phyloP scores from a whole-genome alignment of 805 yeast genomes.

The Starmerella scarabaei region DNA sequence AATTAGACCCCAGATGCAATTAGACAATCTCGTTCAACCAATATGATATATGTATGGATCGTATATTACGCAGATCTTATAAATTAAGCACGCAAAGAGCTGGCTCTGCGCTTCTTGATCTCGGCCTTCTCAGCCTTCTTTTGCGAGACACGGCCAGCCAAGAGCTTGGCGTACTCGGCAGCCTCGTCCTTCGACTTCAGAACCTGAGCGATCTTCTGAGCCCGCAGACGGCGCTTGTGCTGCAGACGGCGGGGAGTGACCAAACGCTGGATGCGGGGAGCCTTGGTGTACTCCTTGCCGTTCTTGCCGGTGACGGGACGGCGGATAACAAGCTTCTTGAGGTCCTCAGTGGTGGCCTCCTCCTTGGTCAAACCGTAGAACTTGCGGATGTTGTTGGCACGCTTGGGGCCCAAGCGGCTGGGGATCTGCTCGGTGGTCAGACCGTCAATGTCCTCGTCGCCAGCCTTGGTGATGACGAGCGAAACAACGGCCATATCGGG shows the following conservation, averaged over 20 bases:
- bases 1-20: no score
- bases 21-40: no score
- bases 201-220: conserved; percentile 91
- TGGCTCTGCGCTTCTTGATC: conserved; percentile 99
- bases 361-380: conserved; percentile 96
- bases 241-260: conserved; percentile 98
- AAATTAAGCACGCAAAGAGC: conserved; percentile 54
- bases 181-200: conserved; percentile 99
- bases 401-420: conserved; percentile 99
- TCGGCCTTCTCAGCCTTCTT: conserved; percentile 98
- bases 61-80: no score
- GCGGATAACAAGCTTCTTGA: conserved; percentile 86
- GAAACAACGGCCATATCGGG: conserved; percentile 93
- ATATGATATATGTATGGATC: no score
- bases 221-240: conserved; percentile 95
- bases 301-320: conserved; percentile 91
- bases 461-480: conserved; percentile 89
- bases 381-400: conserved; percentile 99
- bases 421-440: conserved; percentile 89
- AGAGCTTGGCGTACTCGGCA: conserved; percentile 97
- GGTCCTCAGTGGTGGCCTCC: conserved; percentile 45
- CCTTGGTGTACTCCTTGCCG: conserved; percentile 98
- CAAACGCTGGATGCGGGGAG: conserved; percentile 99
- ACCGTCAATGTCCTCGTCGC: conserved; percentile 92
- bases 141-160: conserved; percentile 96